phyloP scores from a whole-genome alignment of 305 asterid species.

The Solanum hybrid region DNA sequence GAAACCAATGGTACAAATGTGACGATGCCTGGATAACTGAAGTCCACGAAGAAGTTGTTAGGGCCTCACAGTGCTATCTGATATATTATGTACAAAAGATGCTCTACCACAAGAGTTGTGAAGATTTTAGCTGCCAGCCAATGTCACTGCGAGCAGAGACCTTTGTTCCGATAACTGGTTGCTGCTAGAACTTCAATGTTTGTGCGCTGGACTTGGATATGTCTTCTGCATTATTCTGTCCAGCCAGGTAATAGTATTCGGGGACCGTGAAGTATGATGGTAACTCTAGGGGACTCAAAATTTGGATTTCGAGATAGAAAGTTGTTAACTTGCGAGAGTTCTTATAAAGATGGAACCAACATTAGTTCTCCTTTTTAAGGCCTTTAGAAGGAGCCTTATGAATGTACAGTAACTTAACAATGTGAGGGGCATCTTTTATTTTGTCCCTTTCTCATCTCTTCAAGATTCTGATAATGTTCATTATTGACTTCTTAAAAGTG shows the following conservation, averaged over 20 bases:
- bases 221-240: not conserved
- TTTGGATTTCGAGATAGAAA: not conserved
- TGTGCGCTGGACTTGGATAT: not conserved
- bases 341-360: not conserved
- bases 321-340: not conserved
- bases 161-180: slow-evolving; percentile 66
- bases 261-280: not conserved
- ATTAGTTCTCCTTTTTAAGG: not conserved
- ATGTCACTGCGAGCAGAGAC: slow-evolving; percentile 34
- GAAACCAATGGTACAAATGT: slow-evolving; percentile 67
- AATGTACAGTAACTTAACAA: not conserved
- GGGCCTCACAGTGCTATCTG: slow-evolving; percentile 62
- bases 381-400: not conserved
- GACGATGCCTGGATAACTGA: slow-evolving; percentile 80
- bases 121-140: slow-evolving; percentile 54
- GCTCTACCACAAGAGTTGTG: slow-evolving; percentile 38
- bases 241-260: not conserved
- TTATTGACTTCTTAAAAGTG: not conserved
- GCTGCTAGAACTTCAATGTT: slow-evolving; percentile 31
- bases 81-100: slow-evolving; percentile 51
- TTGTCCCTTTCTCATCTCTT: not conserved
- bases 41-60: slow-evolving; percentile 60
- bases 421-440: not conserved
- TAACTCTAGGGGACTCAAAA: not conserved
- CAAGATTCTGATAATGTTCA: not conserved